phyloP scores from a whole-genome alignment of 2,329 filamentous ascomycete species.

The Penicillium sp. region DNA sequence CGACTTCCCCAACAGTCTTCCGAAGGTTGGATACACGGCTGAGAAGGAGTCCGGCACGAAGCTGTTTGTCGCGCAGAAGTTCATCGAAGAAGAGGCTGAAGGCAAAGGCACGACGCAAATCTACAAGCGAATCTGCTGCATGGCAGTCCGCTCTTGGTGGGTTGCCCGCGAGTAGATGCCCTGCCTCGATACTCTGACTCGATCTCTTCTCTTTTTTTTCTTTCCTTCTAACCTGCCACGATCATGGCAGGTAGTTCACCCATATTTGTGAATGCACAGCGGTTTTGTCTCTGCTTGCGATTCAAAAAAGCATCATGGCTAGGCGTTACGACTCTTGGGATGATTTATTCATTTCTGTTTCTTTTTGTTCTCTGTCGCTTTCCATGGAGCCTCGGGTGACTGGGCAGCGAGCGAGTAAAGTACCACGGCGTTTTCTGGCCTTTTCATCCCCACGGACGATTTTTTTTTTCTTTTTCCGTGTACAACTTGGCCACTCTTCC shows the following conservation, averaged over 20 bases:
- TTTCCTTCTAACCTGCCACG: slow-evolving; percentile 8
- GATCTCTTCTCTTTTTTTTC: not conserved
- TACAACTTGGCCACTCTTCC: slow-evolving; percentile 26
- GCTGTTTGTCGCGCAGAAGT: slow-evolving; percentile 71
- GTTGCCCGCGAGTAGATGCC: slow-evolving; percentile 44
- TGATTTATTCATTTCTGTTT: slow-evolving; percentile 17
- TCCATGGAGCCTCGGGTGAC: slow-evolving; percentile 22
- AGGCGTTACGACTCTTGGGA: slow-evolving; percentile 29
- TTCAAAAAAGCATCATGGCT: slow-evolving; percentile 37
- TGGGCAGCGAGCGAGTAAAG: slow-evolving; percentile 32
- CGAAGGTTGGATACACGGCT: slow-evolving; percentile 64
- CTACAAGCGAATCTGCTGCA: slow-evolving; percentile 71
- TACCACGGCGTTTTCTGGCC: slow-evolving; percentile 33
- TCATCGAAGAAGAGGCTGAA: slow-evolving; percentile 69
- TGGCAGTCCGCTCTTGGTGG: slow-evolving; percentile 66
- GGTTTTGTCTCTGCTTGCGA: slow-evolving; percentile 2
- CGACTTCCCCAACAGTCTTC: slow-evolving; percentile 62
- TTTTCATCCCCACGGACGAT: slow-evolving; percentile 24
- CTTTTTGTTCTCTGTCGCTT: slow-evolving; percentile 11
- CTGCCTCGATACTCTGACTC: not conserved
- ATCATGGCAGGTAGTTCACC: not conserved
- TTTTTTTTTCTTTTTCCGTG: slow-evolving; percentile 19
- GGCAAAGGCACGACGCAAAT: slow-evolving; percentile 77
- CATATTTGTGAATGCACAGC: not conserved
- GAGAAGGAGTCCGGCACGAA: slow-evolving; percentile 71